phyloP scores from a whole-genome alignment of 495 filamentous ascomycete genomes.

The Geopyxis carbonaria region DNA sequence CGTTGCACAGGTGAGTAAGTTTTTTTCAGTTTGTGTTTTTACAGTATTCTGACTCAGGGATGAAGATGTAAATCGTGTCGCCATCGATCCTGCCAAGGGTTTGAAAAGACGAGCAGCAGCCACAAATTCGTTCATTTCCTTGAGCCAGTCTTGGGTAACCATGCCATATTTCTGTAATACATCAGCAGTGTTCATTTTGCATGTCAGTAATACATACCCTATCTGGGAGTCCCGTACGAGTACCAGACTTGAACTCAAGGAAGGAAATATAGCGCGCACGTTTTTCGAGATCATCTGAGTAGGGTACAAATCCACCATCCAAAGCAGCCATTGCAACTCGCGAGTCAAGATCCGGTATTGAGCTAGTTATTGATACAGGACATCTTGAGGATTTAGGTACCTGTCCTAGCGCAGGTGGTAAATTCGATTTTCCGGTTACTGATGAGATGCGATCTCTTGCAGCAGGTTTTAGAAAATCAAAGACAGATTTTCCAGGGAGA shows the following conservation, averaged over 20 bases:
- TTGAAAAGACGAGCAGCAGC: constrained; percentile 84
- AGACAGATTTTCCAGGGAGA: constrained; percentile 83
- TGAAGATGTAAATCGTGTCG: constrained; percentile 73
- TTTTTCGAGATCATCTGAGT: constrained; percentile 65
- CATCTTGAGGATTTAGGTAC: constrained; percentile 16
- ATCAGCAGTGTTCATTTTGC: neutral
- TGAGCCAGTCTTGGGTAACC: constrained; percentile 55
- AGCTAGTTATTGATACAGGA: constrained; percentile 15
- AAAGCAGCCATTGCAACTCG: constrained; percentile 58
- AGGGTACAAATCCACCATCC: constrained; percentile 66
- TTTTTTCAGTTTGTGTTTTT: constrained; percentile 15
- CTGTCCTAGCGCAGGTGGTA: constrained; percentile 65
- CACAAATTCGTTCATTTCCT: constrained; percentile 72
- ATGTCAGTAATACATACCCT: constrained; percentile 26
- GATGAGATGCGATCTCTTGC: constrained; percentile 60
- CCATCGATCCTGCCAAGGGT: constrained; percentile 81
- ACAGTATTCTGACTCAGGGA: constrained; percentile 32
- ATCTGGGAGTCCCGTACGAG: constrained; percentile 42
- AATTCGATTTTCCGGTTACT: constrained; percentile 54
- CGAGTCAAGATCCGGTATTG: constrained; percentile 60
- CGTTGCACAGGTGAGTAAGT: constrained; percentile 38
- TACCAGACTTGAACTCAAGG: constrained; percentile 59
- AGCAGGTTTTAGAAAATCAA: constrained; percentile 76
- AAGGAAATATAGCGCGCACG: constrained; percentile 60
- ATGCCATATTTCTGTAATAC: constrained; percentile 27